Base-by-base conservation (phyloP, 768 basidiomycete genomes). In the Agaricus subrufescens region DNA sequence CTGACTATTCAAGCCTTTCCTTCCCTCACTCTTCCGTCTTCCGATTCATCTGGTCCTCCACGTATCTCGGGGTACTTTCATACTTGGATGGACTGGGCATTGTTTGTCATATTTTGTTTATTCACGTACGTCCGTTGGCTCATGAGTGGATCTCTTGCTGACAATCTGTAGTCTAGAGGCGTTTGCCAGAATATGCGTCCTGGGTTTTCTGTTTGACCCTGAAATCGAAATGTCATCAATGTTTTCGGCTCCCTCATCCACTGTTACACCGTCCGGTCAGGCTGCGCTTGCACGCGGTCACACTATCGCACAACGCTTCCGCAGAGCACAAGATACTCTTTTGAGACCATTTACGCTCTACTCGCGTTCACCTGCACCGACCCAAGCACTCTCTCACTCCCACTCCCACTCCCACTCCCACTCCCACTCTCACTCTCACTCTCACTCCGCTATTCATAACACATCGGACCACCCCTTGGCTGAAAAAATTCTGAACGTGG, bases 131-230 rank as follows among this genome's bases (percentile, higher is more conserved):
- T 80, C 12, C 23, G 43, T 15, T 48, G 31, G n/a, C 43, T 34
- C 48, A 34, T 37, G 14, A 31, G 23, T 50, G 34, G 30, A 46
- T 12, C 26, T 42, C 25, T 53, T 40, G 55, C 60, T 66, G 23
- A 61, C 30, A 26, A n/a, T 38, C 25, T n/a, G 7, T 60, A 93
- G 91, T 4, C 59, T 95, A 49, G 96, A 98, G 74, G 85, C 87
- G 45, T 76, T 89, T 61, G 91, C 91, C 43, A 87, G 95, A 26
- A 94, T 95, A 65, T 83, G 91, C 63, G 88, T 94, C 30, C 91
- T 89, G 26, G 96, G 96, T 25, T 81, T 98, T 59, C 67, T 98
- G 15, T 78, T 97, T 47, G 94, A 95, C 67, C 92, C 91, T 12
- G 87, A 91, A 59, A 71, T 88, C 5, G 77, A 80, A 42, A 69